Base-by-base conservation (phyloP, 164 flowering plant species). In the Vitis rupestris region DNA sequence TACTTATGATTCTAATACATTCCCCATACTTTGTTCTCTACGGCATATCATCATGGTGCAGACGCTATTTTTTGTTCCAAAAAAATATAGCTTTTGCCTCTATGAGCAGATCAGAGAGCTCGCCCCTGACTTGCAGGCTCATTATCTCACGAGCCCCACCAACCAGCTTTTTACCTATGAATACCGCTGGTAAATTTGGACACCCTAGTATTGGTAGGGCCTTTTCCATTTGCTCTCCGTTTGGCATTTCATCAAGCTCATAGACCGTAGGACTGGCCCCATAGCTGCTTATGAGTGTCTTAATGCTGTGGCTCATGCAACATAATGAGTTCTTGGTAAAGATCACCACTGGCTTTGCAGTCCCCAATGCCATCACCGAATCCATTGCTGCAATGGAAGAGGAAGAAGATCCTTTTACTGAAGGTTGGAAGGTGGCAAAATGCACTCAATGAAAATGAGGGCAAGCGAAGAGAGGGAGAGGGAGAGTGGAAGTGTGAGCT, bases 91-190 rank as follows among this genome's bases (percentile, higher is more conserved):
- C 84, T 23, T 76, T 63, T n/a, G 81, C 81, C 17, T 51, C 47
- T 4, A 14, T 69, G 65, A 84, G 84, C 78, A 79, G 44, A 8
- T 3, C 74, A 70, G 29, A 5, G 0, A 84, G 76, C 70, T 69
- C 47, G 17, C 80, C 78, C 59, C 23, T 52, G 54, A 85, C 65
- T 2, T 80, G 76, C 29, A 82, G 83, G 60, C 75, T 75, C 74
- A 79, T 75, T 44, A 81, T 27, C 70, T 79, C 79, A 65, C 78
- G 76, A 1, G 82, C 60, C 15, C 86, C 86, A 7, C 88, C 88
- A 8, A 82, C 66, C 5, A 77, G 62, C 64, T 74, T 17, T 4
- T 75, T 65, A 3, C 86, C 82, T 1, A 85, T 85, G 80, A 79
- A 83, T 55, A 85, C 82, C 6, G 85, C 76, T 2, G 86, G 88